These are phyloP conservation scores for Nevesoporus exiguus DNA, from an alignment of 768 basidiomycete genomes.

Conservation along the genomic window DNA sequence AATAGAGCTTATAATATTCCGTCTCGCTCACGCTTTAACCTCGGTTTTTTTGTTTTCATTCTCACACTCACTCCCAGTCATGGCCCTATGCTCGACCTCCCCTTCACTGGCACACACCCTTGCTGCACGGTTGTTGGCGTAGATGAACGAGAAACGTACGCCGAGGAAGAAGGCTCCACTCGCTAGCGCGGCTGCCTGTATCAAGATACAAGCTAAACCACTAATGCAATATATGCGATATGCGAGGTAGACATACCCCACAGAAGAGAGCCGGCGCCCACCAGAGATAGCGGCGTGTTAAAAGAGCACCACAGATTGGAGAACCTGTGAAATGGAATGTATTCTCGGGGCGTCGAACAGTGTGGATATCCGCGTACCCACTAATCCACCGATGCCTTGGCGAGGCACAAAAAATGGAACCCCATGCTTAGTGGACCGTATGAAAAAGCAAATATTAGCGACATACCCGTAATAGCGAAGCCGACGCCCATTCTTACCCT, in stretches of 20 bases:
- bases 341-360: not conserved
- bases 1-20: not conserved
- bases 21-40: not conserved
- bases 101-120: not conserved
- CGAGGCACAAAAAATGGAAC: not conserved
- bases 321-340: conserved; percentile 39
- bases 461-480: conserved; percentile 41
- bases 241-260: conserved; percentile 29
- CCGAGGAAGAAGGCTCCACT: conserved; percentile 7
- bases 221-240: not conserved
- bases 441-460: not conserved
- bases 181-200: conserved; percentile 10
- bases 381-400: conserved; percentile 25
- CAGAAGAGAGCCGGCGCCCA: conserved; percentile 55
- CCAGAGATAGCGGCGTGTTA: conserved; percentile 50
- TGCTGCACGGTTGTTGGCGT: not conserved
- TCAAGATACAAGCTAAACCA: not conserved
- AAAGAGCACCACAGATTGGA: conserved; percentile 55
- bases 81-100: not conserved
- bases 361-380: conserved; percentile 10
- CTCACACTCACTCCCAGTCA: not conserved
- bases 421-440: too few relatives aligned
- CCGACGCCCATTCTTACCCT: conserved; percentile 45
- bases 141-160: conserved; percentile 11
- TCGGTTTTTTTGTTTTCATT: not conserved